Base-by-base conservation (phyloP, 192 early-diverging fungal genomes). In the Phlyctochytrium planicorne region DNA sequence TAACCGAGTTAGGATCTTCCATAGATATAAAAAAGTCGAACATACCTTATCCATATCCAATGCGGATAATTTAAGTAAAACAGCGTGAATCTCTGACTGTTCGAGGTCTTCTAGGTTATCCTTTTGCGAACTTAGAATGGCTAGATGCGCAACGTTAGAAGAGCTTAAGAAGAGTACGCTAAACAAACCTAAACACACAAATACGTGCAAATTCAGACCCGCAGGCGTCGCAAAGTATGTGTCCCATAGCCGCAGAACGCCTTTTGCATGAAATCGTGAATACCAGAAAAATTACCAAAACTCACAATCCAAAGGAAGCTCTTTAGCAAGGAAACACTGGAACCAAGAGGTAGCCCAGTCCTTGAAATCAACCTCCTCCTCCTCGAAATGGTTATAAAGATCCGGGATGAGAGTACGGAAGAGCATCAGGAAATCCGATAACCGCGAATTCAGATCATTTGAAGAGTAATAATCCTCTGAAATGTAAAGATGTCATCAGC, bases 371-470 rank as follows among this genome's bases (percentile, higher is more conserved):
- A 95, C 89, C 71, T 96, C 93, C 60, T 97, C 94, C 59, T 97
- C 94, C 70, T 94, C 92, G 84, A 97, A 97, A 75, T 92, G 93
- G 70, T 86, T 92, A 70, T 95, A 94, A 68, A 96, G 77, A 40
- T 96, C 94, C 23, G 94, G 94, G 70, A 94, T 74, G 53, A 92
- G 79, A 31, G 84, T 88, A 59, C 94, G 78, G 78, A 96, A 93
- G 32, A 91, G 77, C 53, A 91, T 92, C 75, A 94, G 83, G 66
- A 96, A 96, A 68, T 90, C 87, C 2, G 93, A 90, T 2, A 96
- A 82, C 23, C 88, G 84, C 63, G 91, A 85, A 67, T 91, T 88
- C 40, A 93, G 85, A 60, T 82, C 83, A 60, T 80, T 75, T 30
- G 61, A 74, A 20, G 78, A 76, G 61, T 83, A 87, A 62, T 91